phyloP scores from a whole-genome alignment of 441 rosid species.

The Kokia cookei region DNA sequence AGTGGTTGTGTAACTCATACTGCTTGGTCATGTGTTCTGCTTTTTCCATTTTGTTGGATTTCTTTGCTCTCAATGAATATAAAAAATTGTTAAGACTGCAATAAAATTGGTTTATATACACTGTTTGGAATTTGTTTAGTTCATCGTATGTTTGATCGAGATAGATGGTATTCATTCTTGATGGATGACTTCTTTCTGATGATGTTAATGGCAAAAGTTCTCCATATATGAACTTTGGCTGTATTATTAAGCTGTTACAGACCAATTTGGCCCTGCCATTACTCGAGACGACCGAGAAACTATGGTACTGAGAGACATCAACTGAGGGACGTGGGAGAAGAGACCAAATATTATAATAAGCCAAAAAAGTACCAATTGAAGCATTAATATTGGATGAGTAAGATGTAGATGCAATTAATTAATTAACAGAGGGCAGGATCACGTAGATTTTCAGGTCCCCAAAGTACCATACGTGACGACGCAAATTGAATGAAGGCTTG shows the following conservation, averaged over 20 bases:
- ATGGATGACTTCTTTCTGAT: background rate
- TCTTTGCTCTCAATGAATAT: background rate
- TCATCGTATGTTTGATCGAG: background rate
- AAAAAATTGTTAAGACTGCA: background rate
- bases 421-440: background rate
- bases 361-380: too few relatives aligned
- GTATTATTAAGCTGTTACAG: too few relatives aligned
- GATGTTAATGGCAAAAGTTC: background rate
- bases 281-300: too few relatives aligned
- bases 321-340: too few relatives aligned
- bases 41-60: background rate
- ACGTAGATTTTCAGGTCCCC: background rate
- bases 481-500: too few relatives aligned
- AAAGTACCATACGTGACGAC: background rate
- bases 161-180: background rate
- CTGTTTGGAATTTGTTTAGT: background rate
- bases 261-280: too few relatives aligned
- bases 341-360: too few relatives aligned
- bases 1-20: background rate
- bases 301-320: too few relatives aligned
- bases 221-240: background rate
- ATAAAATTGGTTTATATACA: background rate
- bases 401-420: background rate
- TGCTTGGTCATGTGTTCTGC: background rate
- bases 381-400: too few relatives aligned